Base-by-base conservation (phyloP, 768 basidiomycete genomes). In the Collybia sp. region DNA sequence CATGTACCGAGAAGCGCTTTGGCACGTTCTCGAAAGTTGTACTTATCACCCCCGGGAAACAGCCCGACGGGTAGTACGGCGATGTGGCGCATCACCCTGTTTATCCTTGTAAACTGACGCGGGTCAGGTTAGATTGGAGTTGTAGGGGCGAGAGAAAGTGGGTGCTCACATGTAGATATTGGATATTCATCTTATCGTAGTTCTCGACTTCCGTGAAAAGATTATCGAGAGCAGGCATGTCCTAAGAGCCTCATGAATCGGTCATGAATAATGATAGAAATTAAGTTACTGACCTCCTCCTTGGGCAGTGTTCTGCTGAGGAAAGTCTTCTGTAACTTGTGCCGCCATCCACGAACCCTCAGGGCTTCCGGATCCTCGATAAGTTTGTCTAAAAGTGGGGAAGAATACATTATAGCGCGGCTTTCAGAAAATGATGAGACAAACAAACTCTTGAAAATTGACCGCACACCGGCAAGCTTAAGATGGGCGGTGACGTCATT, bases 1-100 rank as follows among this genome's bases (percentile, higher is more conserved):
- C 81, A 83, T 52, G 73, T 76, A 49, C 79, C 71, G 45, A 88
- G 79, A 12, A 88, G 67, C 19, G 73, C 74, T 53, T 73, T 69
- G 3, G 83, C 81, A 20, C 85, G 77, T 12, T 78, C 74, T 39
- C 74, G 75, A 69, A 88, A 82, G 49, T 78, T 70, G 67, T 76
- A 67, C 39, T 67, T 58, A 2, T 40, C 76, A 55, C 85, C 80
- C 31, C 75, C 63, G 2, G 85, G 83, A 19, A 88, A 73, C 48
- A 65, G 71, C 15, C 69, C 65, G 16, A 64, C 58, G 9, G 59
- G 43, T 4, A 85, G 69, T 5, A 72, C 66, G 25, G 79, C 67
- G 54, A 90, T 85, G 63, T 86, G 85, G 54, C 85, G 82, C 83
- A 90, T 86, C 30, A 90, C 87, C 69, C 83, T 82, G 62, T 76